Conservation (phyloP, 768 basidiomycete species). For the Leucogyrophana mollusca region DNA sequence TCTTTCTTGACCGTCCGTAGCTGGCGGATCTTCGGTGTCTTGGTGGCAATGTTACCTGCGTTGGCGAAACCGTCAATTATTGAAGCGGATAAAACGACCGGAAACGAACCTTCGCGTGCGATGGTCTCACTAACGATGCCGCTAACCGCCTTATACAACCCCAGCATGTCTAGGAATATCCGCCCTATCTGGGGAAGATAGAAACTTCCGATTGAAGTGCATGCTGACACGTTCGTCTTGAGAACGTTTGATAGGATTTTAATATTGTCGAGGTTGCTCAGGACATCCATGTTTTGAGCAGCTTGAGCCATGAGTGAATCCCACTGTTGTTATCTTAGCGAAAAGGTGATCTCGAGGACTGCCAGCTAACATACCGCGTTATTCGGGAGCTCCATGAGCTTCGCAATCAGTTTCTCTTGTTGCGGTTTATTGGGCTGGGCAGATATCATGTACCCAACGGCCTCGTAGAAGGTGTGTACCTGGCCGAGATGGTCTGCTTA, state of each 20-base stretch:
- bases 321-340: constrained; percentile 60
- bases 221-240: constrained; percentile 98
- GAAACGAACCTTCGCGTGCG: constrained; percentile 66
- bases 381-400: constrained; percentile 96
- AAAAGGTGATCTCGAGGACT: not conserved
- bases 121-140: constrained; percentile 94
- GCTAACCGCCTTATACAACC: constrained; percentile 95
- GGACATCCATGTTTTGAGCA: constrained; percentile 86
- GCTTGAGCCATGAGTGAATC: constrained; percentile 97
- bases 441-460: constrained; percentile 99
- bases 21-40: constrained; percentile 94
- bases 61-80: constrained; percentile 8
- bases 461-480: constrained; percentile 98
- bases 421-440: constrained; percentile 97
- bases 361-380: constrained; percentile 68
- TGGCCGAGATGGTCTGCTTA: constrained; percentile 17
- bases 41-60: constrained; percentile 85
- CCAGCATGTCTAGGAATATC: constrained; percentile 97
- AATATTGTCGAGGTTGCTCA: constrained; percentile 89
- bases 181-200: constrained; percentile 96
- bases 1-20: constrained; percentile 98
- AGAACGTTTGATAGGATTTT: constrained; percentile 95
- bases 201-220: constrained; percentile 94
- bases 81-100: not conserved
- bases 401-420: constrained; percentile 92